phyloP scores from a whole-genome alignment of 176 grass and related monocot genomes.

The Elymus sibiricus region DNA sequence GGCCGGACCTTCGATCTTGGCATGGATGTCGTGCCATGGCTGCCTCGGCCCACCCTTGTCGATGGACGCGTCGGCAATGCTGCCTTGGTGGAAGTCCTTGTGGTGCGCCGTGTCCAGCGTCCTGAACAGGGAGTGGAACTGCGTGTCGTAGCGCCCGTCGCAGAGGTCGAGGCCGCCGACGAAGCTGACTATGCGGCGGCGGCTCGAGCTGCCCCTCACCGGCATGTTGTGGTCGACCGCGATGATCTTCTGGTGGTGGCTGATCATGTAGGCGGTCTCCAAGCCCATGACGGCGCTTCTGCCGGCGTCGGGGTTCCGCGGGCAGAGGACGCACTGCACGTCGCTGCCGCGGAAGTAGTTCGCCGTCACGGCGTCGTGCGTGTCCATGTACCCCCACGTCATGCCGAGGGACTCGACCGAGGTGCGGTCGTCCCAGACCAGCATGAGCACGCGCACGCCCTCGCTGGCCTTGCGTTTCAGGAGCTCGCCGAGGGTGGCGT shows the following conservation, averaged over 20 bases:
- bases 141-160: constrained; percentile 86
- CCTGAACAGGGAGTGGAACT: constrained; percentile 83
- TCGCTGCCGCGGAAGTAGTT: constrained; percentile 53
- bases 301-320: constrained; percentile 70
- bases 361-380: constrained; percentile 72
- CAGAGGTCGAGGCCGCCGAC: constrained; percentile 88
- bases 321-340: constrained; percentile 80
- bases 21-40: constrained; percentile 91
- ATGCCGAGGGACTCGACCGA: constrained; percentile 55
- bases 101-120: constrained; percentile 68
- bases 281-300: constrained; percentile 52
- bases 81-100: constrained; percentile 84
- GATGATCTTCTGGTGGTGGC: constrained; percentile 91
- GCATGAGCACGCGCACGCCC: constrained; percentile 73
- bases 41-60: constrained; percentile 74
- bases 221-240: constrained; percentile 91
- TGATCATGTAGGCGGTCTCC: constrained; percentile 68
- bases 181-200: constrained; percentile 78
- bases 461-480: constrained; percentile 89
- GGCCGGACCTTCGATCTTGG: constrained; percentile 66
- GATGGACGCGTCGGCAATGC: constrained; percentile 28
- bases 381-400: constrained; percentile 67
- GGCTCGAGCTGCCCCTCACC: constrained; percentile 29
- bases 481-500: constrained; percentile 72
- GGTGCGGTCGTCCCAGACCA: constrained; percentile 94